These are phyloP conservation scores for Solanum chmielewskii DNA, from an alignment of 257 asterid species.

Conservation along the genomic window DNA sequence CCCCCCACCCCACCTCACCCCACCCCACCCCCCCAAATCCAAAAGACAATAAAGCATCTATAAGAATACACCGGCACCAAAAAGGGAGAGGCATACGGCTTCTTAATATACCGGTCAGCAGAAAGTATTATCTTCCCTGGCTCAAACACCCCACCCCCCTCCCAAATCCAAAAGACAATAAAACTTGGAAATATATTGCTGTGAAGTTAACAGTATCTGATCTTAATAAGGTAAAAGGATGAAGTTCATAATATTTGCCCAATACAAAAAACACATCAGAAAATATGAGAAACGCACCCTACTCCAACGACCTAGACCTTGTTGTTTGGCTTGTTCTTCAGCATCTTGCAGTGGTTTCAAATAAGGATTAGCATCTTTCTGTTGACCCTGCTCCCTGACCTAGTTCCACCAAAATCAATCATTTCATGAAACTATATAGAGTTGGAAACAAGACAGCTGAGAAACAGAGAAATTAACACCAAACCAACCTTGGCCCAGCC, in stretches of 20 bases:
- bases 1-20: too few species aligned
- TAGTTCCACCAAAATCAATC: conserved; percentile 12
- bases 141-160: too few species aligned
- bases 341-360: conserved; percentile 59
- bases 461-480: background rate
- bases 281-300: conserved; percentile 35
- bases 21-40: background rate
- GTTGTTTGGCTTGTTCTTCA: conserved; percentile 84
- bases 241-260: background rate
- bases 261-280: background rate
- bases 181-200: background rate
- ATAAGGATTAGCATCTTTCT: conserved; percentile 80
- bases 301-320: conserved; percentile 95
- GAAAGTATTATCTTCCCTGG: too few species aligned
- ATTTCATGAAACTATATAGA: background rate
- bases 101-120: too few species aligned
- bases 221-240: background rate
- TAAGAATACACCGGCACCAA: too few species aligned
- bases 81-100: too few species aligned
- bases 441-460: background rate
- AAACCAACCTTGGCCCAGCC: conserved; percentile 97
- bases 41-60: background rate
- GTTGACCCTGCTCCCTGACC: conserved; percentile 95
- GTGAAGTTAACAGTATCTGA: background rate
- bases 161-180: background rate